A percentile compares a stretch with the other conserved stretches of the same genome.
Evolutionary conservation across 805 yeast genomes (phyloP).

Genomic region (Alloascoidea africana): DNA sequence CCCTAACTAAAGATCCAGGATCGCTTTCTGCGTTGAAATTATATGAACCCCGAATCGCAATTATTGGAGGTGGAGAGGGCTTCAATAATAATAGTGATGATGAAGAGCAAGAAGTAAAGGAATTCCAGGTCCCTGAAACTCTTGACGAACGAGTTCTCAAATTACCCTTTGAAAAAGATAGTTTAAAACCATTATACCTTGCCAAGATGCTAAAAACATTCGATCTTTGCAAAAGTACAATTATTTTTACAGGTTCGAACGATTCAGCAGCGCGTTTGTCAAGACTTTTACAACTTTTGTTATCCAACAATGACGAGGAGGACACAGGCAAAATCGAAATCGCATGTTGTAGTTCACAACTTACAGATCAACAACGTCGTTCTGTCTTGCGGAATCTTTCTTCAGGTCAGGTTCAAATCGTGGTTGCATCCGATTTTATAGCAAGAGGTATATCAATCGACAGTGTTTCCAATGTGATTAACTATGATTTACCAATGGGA

Average conservation of each 20-base stretch:
- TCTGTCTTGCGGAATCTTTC: not conserved
- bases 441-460: slow-evolving; percentile 90
- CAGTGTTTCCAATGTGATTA: slow-evolving; percentile 58
- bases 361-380: slow-evolving; percentile 1
- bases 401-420: not conserved
- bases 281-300: slow-evolving; percentile 34
- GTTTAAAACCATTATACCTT: slow-evolving; percentile 61
- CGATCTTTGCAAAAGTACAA: slow-evolving; percentile 22
- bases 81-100: not conserved
- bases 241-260: slow-evolving; percentile 63
- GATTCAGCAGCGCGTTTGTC: slow-evolving; percentile 78
- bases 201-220: slow-evolving; percentile 31
- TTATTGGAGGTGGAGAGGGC: slow-evolving; percentile 36
- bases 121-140: slow-evolving; percentile 21
- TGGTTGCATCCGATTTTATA: slow-evolving; percentile 52
- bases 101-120: slow-evolving; percentile 8
- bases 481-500: slow-evolving; percentile 83
- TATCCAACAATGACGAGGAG: no score
- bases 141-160: slow-evolving; percentile 16
- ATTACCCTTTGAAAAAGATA: slow-evolving; percentile 15
- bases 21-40: slow-evolving; percentile 61
- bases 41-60: slow-evolving; percentile 53
- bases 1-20: slow-evolving; percentile 87
- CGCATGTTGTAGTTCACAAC: not conserved
- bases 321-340: not conserved